Conservation (phyloP, 306 rosid species). For the Medicago lupulina region DNA sequence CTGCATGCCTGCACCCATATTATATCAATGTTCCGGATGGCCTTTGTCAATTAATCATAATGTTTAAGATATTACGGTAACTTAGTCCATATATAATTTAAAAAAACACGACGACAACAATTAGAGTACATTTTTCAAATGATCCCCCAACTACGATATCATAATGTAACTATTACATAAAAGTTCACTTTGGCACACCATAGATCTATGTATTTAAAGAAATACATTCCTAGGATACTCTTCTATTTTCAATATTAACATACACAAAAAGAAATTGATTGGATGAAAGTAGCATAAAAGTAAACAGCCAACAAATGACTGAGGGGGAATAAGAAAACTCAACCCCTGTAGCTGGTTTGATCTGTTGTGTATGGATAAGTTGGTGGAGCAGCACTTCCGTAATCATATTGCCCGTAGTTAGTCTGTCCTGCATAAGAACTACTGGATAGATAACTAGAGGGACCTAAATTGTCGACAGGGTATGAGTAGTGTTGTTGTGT, state of each 20-base stretch:
- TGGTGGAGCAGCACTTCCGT: conserved; percentile 55
- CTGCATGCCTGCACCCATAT: too few relatives aligned
- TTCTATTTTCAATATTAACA: conserved; percentile 31
- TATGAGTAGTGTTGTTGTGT: conserved; percentile 68
- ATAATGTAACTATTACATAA: conserved; percentile 5
- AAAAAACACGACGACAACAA: too few relatives aligned
- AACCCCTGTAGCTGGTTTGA: conserved; percentile 43
- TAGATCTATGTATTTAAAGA: not conserved
- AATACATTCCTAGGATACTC: conserved; percentile 21
- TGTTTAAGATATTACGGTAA: too few relatives aligned
- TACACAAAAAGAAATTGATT: conserved; percentile 8
- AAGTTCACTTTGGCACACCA: conserved; percentile 19
- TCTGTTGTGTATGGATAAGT: conserved; percentile 55
- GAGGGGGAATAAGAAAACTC: not conserved
- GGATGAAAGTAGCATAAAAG: not conserved
- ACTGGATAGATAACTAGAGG: conserved; percentile 49
- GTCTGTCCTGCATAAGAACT: conserved; percentile 65
- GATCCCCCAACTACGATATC: not conserved
- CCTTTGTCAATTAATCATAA: too few relatives aligned
- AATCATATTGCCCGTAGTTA: conserved; percentile 61
- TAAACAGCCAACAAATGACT: not conserved
- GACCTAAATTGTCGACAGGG: conserved; percentile 57
- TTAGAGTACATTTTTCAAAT: not conserved
- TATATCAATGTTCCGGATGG: too few relatives aligned
- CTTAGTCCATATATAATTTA: too few relatives aligned